Percentiles rank a stretch among this genome's conserved stretches.
Evolutionary conservation across 371 early-diverging fungal genomes (phyloP).

Genomic region (Mucor indicus): DNA sequence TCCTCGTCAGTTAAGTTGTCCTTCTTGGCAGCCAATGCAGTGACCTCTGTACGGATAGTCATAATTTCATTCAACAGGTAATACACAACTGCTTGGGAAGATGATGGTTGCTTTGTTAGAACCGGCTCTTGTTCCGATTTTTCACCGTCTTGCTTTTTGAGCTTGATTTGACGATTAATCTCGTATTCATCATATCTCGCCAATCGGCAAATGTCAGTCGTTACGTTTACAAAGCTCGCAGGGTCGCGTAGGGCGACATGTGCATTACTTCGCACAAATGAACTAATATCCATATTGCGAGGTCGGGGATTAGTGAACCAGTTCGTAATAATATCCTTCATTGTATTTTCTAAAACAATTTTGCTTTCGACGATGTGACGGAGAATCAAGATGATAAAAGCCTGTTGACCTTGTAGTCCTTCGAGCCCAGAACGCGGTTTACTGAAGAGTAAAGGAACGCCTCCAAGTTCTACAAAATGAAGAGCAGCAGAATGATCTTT

Average conservation of each 20-base stretch:
- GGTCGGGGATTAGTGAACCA: slow-evolving; percentile 75
- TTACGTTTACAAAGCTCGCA: slow-evolving; percentile 65
- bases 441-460: slow-evolving; percentile 61
- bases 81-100: slow-evolving; percentile 31
- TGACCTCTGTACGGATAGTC: slow-evolving; percentile 19
- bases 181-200: slow-evolving; percentile 59
- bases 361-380: slow-evolving; percentile 85
- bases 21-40: slow-evolving; percentile 1
- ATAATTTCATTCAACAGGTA: slow-evolving; percentile 40
- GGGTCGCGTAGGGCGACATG: slow-evolving; percentile 76
- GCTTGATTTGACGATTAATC: slow-evolving; percentile 52
- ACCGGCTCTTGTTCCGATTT: not conserved
- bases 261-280: slow-evolving; percentile 70
- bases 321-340: slow-evolving; percentile 74
- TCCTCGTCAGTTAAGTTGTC: slow-evolving; percentile 15
- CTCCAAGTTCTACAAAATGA: slow-evolving; percentile 66
- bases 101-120: slow-evolving; percentile 6
- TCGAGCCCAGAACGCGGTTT: slow-evolving; percentile 45
- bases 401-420: slow-evolving; percentile 69
- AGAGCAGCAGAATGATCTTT: slow-evolving; percentile 61
- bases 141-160: slow-evolving; percentile 10
- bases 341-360: slow-evolving; percentile 59
- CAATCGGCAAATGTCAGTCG: slow-evolving; percentile 63
- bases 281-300: slow-evolving; percentile 68
- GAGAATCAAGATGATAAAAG: slow-evolving; percentile 76